Conservation (phyloP, 371 early-diverging fungal genomes). For the Mucor mucedo region DNA sequence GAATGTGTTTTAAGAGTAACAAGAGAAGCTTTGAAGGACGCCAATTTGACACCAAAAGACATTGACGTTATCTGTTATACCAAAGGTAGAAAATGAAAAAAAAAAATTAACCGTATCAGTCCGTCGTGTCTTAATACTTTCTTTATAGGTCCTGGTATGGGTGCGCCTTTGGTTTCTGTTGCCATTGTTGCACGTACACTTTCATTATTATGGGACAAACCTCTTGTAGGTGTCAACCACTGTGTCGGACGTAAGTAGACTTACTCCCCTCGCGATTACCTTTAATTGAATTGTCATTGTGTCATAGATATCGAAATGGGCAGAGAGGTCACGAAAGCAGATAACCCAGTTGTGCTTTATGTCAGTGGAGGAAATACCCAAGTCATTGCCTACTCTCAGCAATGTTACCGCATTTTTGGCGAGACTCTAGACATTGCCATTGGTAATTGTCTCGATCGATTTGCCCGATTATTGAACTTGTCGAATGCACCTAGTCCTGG, state of each 20-base stretch:
- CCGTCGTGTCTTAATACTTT: not conserved
- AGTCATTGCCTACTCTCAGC: slow-evolving; percentile 97
- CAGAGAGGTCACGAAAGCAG: slow-evolving; percentile 94
- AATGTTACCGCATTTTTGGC: slow-evolving; percentile 97
- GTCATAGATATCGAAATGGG: slow-evolving; percentile 99
- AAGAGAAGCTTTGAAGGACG: slow-evolving; percentile 79
- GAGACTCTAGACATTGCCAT: slow-evolving; percentile 99
- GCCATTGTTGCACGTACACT: slow-evolving; percentile 97
- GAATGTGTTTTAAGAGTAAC: slow-evolving; percentile 81
- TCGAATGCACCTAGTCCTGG: slow-evolving; percentile 99
- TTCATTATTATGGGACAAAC: slow-evolving; percentile 90
- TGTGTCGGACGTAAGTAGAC: slow-evolving; percentile 89
- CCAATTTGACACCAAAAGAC: slow-evolving; percentile 75
- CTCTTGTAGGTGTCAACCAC: slow-evolving; percentile 98
- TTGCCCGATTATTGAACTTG: slow-evolving; percentile 93
- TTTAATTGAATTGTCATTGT: too few relatives aligned
- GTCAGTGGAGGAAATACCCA: slow-evolving; percentile 99
- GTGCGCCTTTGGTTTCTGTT: slow-evolving; percentile 91
- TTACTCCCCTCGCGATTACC: too few relatives aligned
- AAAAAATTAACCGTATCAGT: too few relatives aligned
- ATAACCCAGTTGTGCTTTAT: slow-evolving; percentile 98
- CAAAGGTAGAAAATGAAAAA: slow-evolving; percentile 68
- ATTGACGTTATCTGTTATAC: slow-evolving; percentile 97
- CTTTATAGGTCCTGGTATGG: slow-evolving; percentile 97
- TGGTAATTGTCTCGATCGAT: slow-evolving; percentile 98